A percentile compares a stretch with the other conserved stretches of the same genome.
Evolutionary conservation across 1,139 yeast genomes (phyloP).

Genomic region (Hanseniaspora uvarum): DNA sequence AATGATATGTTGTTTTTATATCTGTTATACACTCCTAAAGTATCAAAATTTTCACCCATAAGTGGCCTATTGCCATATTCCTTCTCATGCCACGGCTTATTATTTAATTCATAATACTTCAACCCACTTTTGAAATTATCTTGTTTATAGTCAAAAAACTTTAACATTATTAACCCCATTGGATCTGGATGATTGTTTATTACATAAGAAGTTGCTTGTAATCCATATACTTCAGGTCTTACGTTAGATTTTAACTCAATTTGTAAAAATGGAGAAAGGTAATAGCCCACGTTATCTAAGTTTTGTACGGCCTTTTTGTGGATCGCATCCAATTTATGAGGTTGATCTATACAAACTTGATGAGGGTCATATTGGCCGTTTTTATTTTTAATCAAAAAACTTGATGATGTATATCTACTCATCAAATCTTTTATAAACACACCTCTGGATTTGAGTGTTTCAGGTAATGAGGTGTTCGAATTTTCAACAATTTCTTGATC

Average conservation of each 20-base stretch:
- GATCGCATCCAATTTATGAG: conserved; percentile 14
- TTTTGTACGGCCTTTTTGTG: conserved; percentile 11
- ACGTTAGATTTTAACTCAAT: conserved; percentile 20
- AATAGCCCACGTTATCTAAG: neutral
- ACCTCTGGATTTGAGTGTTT: conserved; percentile 20
- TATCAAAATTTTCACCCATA: conserved; percentile 11
- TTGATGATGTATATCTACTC: conserved; percentile 7
- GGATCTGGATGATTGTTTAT: conserved; percentile 22
- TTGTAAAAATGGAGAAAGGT: conserved; percentile 21
- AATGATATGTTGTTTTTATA: neutral
- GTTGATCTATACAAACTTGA: conserved; percentile 12
- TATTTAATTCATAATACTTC: neutral
- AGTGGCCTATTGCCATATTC: neutral
- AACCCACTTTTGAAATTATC: neutral
- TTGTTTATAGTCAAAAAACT: neutral
- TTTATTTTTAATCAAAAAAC: conserved; percentile 21
- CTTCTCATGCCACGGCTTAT: neutral
- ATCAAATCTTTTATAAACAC: conserved; percentile 5
- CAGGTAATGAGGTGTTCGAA: conserved; percentile 15
- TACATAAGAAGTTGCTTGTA: conserved; percentile 25
- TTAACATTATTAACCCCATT: conserved; percentile 6
- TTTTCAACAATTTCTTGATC: neutral
- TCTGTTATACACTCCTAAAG: neutral
- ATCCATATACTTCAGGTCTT: conserved; percentile 26
- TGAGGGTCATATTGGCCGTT: conserved; percentile 21